These are phyloP conservation scores for Aegilops umbellulata DNA, from an alignment of 176 grass and related monocot species.

Conservation along the genomic window DNA sequence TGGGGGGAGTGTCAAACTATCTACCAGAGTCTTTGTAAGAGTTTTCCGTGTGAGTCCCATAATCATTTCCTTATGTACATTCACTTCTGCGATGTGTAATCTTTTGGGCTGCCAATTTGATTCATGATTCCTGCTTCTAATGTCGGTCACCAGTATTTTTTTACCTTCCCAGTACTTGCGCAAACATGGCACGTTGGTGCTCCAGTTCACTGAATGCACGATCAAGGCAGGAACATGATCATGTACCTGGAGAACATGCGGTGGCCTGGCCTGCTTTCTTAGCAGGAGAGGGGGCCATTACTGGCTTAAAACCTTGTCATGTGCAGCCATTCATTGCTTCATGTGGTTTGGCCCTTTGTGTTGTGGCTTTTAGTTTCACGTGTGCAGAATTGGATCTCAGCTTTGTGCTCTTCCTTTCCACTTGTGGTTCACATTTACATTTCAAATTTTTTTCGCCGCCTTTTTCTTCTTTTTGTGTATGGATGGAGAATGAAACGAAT, in stretches of 20 bases:
- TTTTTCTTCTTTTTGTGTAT: background rate
- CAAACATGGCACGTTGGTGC: constrained; percentile 27
- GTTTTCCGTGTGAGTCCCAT: background rate
- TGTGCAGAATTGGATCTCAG: constrained; percentile 11
- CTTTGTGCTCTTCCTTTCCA: background rate
- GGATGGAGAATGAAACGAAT: background rate
- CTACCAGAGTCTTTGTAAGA: background rate
- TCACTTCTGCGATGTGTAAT: constrained; percentile 4
- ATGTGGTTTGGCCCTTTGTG: constrained; percentile 18
- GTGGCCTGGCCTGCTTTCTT: constrained; percentile 14
- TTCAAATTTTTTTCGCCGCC: background rate
- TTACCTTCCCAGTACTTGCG: background rate
- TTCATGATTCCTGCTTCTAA: background rate
- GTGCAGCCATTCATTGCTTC: constrained; percentile 42
- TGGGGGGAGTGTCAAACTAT: constrained; percentile 7
- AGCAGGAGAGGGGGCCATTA: background rate
- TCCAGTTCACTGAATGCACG: constrained; percentile 22
- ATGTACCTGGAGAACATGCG: constrained; percentile 40
- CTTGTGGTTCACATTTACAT: constrained; percentile 12
- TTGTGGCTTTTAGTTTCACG: constrained; percentile 18
- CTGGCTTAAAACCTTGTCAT: constrained; percentile 18
- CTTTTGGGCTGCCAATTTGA: background rate
- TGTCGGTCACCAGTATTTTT: background rate
- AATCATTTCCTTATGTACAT: constrained; percentile 28
- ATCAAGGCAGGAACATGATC: constrained; percentile 24